Percentiles rank a stretch among this genome's conserved stretches.
phyloP scores from a whole-genome alignment of 2,329 filamentous ascomycete species.

The Plectosphaerella sp. region DNA sequence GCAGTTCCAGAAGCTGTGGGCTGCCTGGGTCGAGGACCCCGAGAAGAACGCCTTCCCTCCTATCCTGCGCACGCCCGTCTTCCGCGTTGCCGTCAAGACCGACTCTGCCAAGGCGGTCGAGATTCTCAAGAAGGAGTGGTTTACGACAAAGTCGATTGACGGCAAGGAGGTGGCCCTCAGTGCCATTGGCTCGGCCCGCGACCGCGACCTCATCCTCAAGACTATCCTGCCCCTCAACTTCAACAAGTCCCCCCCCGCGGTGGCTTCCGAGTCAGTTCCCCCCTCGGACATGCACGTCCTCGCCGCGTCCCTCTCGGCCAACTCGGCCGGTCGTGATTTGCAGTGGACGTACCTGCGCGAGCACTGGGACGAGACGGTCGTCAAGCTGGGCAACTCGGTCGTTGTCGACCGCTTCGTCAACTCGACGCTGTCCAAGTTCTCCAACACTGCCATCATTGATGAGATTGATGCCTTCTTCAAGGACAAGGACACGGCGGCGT shows the following conservation, averaged over 20 bases:
- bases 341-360: constrained; percentile 84
- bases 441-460: constrained; percentile 61
- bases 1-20: constrained; percentile 75
- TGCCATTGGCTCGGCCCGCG: constrained; percentile 70
- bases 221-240: constrained; percentile 76
- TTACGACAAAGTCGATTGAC: constrained; percentile 77
- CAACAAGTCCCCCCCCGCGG: constrained; percentile 49
- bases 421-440: constrained; percentile 72
- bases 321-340: constrained; percentile 65
- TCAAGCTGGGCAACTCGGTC: constrained; percentile 76
- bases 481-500: constrained; percentile 79
- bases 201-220: constrained; percentile 60
- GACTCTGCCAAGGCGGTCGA: constrained; percentile 67
- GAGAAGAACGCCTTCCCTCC: constrained; percentile 70
- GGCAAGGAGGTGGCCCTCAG: constrained; percentile 82
- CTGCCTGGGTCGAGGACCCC: constrained; percentile 68
- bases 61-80: constrained; percentile 75
- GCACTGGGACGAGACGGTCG: constrained; percentile 72
- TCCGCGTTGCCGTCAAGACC: constrained; percentile 68
- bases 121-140: constrained; percentile 80
- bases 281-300: constrained; percentile 85
- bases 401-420: constrained; percentile 86
- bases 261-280: constrained; percentile 61
- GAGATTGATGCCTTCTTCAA: constrained; percentile 85
- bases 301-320: constrained; percentile 66